These are phyloP conservation scores for Arthroderma uncinatum DNA, from an alignment of 2,329 filamentous ascomycete species.

Conservation along the genomic window DNA sequence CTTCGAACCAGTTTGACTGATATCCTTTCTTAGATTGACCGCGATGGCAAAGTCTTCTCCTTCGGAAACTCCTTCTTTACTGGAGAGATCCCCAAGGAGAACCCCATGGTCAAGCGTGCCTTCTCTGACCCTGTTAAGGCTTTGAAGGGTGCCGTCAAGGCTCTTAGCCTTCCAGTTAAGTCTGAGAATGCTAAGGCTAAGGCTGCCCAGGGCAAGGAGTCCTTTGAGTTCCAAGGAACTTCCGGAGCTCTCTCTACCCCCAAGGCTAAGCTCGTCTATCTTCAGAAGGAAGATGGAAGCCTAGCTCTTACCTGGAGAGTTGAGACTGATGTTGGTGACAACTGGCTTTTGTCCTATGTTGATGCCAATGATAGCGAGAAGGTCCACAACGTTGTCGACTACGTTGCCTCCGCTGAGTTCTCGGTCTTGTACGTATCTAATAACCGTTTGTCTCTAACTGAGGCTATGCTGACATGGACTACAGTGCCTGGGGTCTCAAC, in stretches of 20 bases:
- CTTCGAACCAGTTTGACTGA: no score
- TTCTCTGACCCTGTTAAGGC: slow-evolving; percentile 10
- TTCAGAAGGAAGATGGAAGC: slow-evolving; percentile 10
- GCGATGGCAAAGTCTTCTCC: slow-evolving; percentile 13
- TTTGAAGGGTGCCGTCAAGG: slow-evolving; percentile 9
- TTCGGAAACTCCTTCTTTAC: slow-evolving; percentile 13
- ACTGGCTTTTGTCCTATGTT: slow-evolving; percentile 13
- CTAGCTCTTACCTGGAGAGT: slow-evolving; percentile 12
- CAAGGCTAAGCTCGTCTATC: slow-evolving; percentile 12
- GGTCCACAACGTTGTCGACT: slow-evolving; percentile 12
- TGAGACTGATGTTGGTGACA: slow-evolving; percentile 13
- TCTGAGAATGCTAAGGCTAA: slow-evolving; percentile 9
- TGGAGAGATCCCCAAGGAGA: slow-evolving; percentile 9
- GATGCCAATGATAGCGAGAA: slow-evolving; percentile 12
- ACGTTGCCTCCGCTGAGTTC: slow-evolving; percentile 10
- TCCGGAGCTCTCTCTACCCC: slow-evolving; percentile 11
- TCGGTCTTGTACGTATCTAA: slow-evolving; percentile 10
- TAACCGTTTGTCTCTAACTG: not conserved
- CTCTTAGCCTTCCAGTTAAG: slow-evolving; percentile 10
- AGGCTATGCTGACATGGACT: not conserved
- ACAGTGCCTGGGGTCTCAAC: slow-evolving; percentile 11
- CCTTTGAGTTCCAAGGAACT: slow-evolving; percentile 12
- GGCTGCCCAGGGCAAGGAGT: slow-evolving; percentile 6
- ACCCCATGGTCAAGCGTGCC: slow-evolving; percentile 9
- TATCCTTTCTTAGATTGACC: slow-evolving; percentile 4